These are phyloP conservation scores for Lyophyllum atratum DNA, from an alignment of 768 basidiomycete species.

Conservation along the genomic window DNA sequence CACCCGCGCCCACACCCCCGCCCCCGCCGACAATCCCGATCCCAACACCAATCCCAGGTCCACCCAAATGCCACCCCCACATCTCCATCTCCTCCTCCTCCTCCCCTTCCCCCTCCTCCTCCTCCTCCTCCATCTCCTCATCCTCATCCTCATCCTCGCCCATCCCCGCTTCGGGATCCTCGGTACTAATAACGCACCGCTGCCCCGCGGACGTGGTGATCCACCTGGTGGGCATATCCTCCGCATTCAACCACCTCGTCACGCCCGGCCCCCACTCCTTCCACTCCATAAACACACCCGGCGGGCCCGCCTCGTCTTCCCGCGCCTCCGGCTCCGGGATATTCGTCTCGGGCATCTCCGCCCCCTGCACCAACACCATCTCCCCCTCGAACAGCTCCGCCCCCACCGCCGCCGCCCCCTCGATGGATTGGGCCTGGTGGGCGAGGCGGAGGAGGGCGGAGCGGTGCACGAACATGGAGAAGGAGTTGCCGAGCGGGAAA, in stretches of 20 bases:
- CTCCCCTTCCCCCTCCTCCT: no score
- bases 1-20: no score
- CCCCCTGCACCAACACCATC: neutral
- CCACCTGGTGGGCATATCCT: slow-evolving; percentile 34
- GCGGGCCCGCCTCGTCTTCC: neutral
- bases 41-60: no score
- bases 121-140: no score
- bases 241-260: slow-evolving; percentile 34
- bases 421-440: neutral
- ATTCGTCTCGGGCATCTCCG: neutral
- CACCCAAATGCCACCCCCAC: no score
- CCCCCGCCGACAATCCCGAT: no score
- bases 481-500: neutral
- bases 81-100: no score
- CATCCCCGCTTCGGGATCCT: neutral
- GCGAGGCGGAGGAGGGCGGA: slow-evolving; percentile 24
- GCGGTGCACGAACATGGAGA: slow-evolving; percentile 38
- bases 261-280: slow-evolving; percentile 32
- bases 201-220: slow-evolving; percentile 40
- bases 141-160: neutral
- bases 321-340: slow-evolving; percentile 1
- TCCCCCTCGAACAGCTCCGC: neutral
- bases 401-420: neutral
- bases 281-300: slow-evolving; percentile 24
- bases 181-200: slow-evolving; percentile 22